Evolutionary conservation across 2,329 filamentous ascomycete species (phyloP).

Genomic region (Thielaviopsis populi): DNA sequence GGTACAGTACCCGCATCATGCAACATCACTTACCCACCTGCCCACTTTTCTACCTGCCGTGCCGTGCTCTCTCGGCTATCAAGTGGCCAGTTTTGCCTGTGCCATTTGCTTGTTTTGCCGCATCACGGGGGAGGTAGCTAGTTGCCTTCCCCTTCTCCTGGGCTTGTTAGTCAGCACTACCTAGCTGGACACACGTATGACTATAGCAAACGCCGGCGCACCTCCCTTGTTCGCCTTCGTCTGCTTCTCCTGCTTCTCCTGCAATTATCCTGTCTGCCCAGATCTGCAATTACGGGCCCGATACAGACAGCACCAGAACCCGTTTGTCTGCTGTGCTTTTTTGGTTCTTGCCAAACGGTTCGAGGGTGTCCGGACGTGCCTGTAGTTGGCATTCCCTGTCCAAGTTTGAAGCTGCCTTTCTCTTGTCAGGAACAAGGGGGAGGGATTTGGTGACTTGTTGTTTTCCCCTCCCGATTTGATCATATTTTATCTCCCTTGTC

Average conservation of each 20-base stretch:
- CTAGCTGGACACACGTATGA: background rate
- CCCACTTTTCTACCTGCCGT: background rate
- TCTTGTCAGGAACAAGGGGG: background rate
- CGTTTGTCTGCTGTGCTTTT: background rate
- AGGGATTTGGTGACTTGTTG: background rate
- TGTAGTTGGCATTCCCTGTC: background rate
- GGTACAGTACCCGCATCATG: background rate
- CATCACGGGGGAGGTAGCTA: background rate
- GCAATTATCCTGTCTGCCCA: background rate
- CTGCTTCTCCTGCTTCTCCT: background rate
- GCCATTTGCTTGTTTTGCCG: background rate
- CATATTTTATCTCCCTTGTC: slow-evolving; percentile 3
- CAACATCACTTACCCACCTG: background rate
- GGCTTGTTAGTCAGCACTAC: background rate
- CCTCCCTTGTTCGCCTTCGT: background rate
- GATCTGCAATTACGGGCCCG: background rate
- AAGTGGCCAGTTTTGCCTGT: background rate
- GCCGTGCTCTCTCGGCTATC: background rate
- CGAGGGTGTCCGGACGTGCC: background rate
- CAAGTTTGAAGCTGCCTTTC: background rate
- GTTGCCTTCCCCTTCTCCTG: background rate
- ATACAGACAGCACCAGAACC: background rate
- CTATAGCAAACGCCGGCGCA: too few relatives aligned
- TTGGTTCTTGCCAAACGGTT: background rate
- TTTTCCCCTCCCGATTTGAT: background rate